A percentile compares a stretch with the other conserved stretches of the same genome.
Conservation (phyloP, 805 yeast species). For the Barnettozyma sp. region DNA sequence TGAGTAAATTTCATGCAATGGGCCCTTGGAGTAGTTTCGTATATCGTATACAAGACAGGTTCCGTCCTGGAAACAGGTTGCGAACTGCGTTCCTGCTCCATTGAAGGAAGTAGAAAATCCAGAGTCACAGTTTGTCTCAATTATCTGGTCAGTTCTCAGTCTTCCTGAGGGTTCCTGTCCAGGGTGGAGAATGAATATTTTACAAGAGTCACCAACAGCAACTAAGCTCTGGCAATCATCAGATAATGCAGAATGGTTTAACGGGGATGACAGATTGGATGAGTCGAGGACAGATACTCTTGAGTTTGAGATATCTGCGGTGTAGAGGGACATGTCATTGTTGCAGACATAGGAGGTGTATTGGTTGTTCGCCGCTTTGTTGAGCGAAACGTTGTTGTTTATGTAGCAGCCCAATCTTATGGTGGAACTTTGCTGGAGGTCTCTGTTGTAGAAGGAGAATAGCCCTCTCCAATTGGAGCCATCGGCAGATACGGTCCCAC, state of each 20-base stretch:
- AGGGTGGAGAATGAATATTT: slow-evolving; percentile 46
- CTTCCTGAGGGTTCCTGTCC: slow-evolving; percentile 28
- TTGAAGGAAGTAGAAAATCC: slow-evolving; percentile 82
- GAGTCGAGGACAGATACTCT: slow-evolving; percentile 38
- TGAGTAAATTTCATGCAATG: slow-evolving; percentile 49
- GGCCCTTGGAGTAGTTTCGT: slow-evolving; percentile 45
- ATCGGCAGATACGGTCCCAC: slow-evolving; percentile 21
- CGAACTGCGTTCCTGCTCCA: slow-evolving; percentile 65
- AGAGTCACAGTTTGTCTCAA: slow-evolving; percentile 58
- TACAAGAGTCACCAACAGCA: slow-evolving; percentile 73
- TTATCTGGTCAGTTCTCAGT: slow-evolving; percentile 29
- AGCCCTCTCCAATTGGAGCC: slow-evolving; percentile 50
- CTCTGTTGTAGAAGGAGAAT: slow-evolving; percentile 49
- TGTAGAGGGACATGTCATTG: slow-evolving; percentile 69
- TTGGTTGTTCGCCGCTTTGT: slow-evolving; percentile 35
- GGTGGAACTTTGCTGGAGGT: slow-evolving; percentile 40
- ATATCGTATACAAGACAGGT: slow-evolving; percentile 69
- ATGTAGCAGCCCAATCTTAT: slow-evolving; percentile 71
- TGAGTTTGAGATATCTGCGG: slow-evolving; percentile 48
- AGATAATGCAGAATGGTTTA: slow-evolving; percentile 67
- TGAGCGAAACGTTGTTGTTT: slow-evolving; percentile 67
- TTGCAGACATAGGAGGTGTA: slow-evolving; percentile 68
- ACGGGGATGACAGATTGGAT: slow-evolving; percentile 51
- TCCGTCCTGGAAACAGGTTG: slow-evolving; percentile 85
- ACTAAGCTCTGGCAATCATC: slow-evolving; percentile 53